These are phyloP conservation scores for Arachis stenosperma DNA, from an alignment of 306 rosid genomes.

Conservation along the genomic window DNA sequence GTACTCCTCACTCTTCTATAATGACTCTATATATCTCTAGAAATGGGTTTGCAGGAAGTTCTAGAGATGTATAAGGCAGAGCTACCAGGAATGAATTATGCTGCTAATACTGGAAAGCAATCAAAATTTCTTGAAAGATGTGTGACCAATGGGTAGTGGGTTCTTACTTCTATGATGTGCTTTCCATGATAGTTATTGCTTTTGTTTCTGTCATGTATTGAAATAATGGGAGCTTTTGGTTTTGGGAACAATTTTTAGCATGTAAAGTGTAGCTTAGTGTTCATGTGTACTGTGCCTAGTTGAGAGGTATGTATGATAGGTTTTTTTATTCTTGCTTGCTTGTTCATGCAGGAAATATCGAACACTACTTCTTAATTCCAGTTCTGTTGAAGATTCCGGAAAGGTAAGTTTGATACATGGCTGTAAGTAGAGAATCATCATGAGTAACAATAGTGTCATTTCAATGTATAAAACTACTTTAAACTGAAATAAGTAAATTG, in stretches of 20 bases:
- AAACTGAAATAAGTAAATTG: neutral
- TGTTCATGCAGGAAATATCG: constrained; percentile 77
- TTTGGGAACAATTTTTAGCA: neutral
- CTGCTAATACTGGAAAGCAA: constrained; percentile 88
- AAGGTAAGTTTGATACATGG: constrained; percentile 54
- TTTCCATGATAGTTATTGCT: neutral
- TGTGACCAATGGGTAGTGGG: constrained; percentile 73
- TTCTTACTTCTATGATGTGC: constrained; percentile 19
- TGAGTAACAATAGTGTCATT: neutral
- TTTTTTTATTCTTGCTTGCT: constrained; percentile 2
- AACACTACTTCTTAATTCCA: constrained; percentile 66
- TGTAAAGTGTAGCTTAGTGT: constrained; percentile 13
- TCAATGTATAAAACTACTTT: neutral
- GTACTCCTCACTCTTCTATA: neutral
- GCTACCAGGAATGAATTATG: constrained; percentile 88
- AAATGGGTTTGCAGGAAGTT: constrained; percentile 63
- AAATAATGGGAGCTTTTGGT: neutral
- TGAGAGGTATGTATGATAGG: constrained; percentile 20
- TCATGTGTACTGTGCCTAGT: constrained; percentile 15
- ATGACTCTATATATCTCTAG: neutral
- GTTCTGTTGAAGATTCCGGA: constrained; percentile 43
- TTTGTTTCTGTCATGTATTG: constrained; percentile 1
- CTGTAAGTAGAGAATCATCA: neutral
- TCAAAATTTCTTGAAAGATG: constrained; percentile 87
- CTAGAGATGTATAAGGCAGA: constrained; percentile 68